Evolutionary conservation across 179 eudicot genomes (phyloP), one percentile per base, ranked within the genome.

Genomic region (Carnegiea gigantea): DNA sequence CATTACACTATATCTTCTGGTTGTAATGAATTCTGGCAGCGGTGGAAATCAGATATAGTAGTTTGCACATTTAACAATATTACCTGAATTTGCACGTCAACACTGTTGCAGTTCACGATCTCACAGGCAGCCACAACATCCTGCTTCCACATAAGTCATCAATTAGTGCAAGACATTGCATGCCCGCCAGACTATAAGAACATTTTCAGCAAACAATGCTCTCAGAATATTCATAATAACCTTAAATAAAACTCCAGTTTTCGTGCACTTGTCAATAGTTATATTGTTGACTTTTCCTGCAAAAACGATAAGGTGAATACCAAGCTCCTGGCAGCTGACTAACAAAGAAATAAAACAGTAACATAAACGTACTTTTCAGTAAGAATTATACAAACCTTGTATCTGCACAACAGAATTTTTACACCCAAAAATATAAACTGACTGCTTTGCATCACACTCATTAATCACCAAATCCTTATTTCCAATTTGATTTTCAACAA

Each of bases 41-140:
- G 12, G 15, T 8, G 15, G 48, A 44, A 60, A 26, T 57, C 17
- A 65, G 28, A 62, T 20, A 17, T n/a, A 43, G 33, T 9, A 70
- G 15, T 49, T 40, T 73, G 68, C 60, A 20, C 10, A 62, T 23
- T 75, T 4, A 7, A 68, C 40, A 38, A 67, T 68, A 75, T 76
- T 92, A 95, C 99, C 98, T 97, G 98, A 79, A 97, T 92, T 83
- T 97, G 99, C 87, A 93, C 95, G 89, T 97, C 98, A 81, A 95
- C 90, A 73, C 97, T 86, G 80, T 82, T 93, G 90, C 97, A 95
- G 85, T 97, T 97, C 75, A 97, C 99, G 80, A 95, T 83, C 89
- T 97, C 98, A 86, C 93, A 97, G 78, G 98, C 99, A 81, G 99
- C 97, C 86, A 97, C 99, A 83, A 97, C 99, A 87, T 90, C 98